These are phyloP conservation scores for Irpex rosettiformis DNA, from an alignment of 1,284 basidiomycete genomes.

Conservation along the genomic window DNA sequence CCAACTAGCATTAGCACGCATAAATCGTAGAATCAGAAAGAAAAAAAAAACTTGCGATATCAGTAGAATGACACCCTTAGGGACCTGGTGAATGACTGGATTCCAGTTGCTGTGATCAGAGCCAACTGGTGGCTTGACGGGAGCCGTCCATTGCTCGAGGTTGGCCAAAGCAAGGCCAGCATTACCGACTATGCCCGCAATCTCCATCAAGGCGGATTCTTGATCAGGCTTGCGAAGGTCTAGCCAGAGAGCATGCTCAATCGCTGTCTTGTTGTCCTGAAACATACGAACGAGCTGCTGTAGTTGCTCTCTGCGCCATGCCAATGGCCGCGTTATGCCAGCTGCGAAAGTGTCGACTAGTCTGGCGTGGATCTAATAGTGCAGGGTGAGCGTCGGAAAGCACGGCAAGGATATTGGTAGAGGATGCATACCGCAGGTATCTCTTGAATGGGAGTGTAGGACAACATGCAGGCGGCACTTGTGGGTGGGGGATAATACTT, in stretches of 20 bases:
- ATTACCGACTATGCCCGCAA: conserved; percentile 39
- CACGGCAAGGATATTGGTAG: neutral
- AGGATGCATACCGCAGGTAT: conserved; percentile 1
- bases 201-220: conserved; percentile 36
- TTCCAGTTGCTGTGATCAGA: conserved; percentile 35
- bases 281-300: conserved; percentile 59
- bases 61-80: conserved; percentile 45
- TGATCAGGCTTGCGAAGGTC: conserved; percentile 53
- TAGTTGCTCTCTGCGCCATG: conserved; percentile 59
- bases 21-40: neutral
- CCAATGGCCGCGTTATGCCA: conserved; percentile 46
- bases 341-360: conserved; percentile 47
- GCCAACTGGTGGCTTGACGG: conserved; percentile 36
- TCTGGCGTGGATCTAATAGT: conserved; percentile 38
- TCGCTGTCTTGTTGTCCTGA: conserved; percentile 26
- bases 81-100: conserved; percentile 44
- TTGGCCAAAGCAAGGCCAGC: conserved; percentile 43
- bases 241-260: conserved; percentile 44
- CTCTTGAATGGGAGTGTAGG: conserved; percentile 2
- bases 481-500: neutral
- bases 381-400: neutral
- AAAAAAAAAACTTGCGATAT: conserved; percentile 30
- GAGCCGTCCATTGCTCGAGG: conserved; percentile 50
- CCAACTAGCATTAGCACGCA: neutral
- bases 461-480: neutral